Percentiles rank a stretch among this genome's conserved stretches.
phyloP scores from a whole-genome alignment of 768 basidiomycete genomes.

The Mycena venus region DNA sequence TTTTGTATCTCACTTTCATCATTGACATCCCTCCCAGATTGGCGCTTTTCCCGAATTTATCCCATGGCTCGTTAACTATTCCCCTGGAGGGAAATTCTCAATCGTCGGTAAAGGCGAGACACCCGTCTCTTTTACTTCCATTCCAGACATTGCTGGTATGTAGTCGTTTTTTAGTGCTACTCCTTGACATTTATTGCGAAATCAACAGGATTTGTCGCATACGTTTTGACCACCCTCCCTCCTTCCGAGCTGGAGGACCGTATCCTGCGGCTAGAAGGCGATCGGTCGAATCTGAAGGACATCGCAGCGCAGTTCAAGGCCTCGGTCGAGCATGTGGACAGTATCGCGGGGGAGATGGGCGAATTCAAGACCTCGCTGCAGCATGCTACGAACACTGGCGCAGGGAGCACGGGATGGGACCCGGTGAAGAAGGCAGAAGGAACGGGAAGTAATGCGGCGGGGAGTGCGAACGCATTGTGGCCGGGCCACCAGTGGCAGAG shows the following conservation, averaged over 20 bases:
- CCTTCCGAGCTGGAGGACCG: slow-evolving; percentile 40
- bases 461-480: too few relatives aligned
- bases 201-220: slow-evolving; percentile 39
- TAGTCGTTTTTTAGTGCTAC: too few relatives aligned
- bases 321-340: slow-evolving; percentile 28
- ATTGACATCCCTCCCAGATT: too few relatives aligned
- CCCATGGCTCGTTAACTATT: slow-evolving; percentile 44
- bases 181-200: too few relatives aligned
- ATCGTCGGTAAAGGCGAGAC: slow-evolving; percentile 48
- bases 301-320: slow-evolving; percentile 41
- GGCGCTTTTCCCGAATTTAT: slow-evolving; percentile 49
- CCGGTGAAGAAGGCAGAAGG: background rate
- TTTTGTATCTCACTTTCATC: background rate
- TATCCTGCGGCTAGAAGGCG: slow-evolving; percentile 51
- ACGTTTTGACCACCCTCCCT: slow-evolving; percentile 49
- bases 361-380: slow-evolving; percentile 14
- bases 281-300: slow-evolving; percentile 43
- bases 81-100: slow-evolving; percentile 43
- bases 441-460: slow-evolving; percentile 32
- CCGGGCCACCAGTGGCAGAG: slow-evolving; percentile 35
- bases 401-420: slow-evolving; percentile 36
- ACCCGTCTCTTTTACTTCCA: too few relatives aligned
- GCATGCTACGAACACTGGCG: slow-evolving; percentile 18
- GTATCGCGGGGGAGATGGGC: slow-evolving; percentile 13
- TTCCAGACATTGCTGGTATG: slow-evolving; percentile 49